Percentiles rank a stretch among this genome's conserved stretches.
These are phyloP conservation scores for Plasmodium fragile DNA, from an alignment of 169 alveolate genomes.

Conservation along the genomic window DNA sequence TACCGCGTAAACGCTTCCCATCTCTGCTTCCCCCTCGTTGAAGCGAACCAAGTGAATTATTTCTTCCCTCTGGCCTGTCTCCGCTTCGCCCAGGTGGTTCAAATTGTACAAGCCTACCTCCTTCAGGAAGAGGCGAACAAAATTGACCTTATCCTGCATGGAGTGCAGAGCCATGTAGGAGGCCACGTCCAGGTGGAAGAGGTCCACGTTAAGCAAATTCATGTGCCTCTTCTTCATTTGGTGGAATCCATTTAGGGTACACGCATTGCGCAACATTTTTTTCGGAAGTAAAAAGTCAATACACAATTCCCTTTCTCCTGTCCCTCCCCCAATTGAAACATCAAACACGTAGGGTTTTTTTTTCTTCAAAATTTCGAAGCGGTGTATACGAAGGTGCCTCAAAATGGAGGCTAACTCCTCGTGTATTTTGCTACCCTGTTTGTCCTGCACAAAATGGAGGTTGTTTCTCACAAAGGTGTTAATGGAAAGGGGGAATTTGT, in stretches of 20 bases:
- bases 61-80: not conserved
- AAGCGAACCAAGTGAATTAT: not conserved
- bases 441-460: slow-evolving; percentile 20
- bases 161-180: slow-evolving; percentile 9
- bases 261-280: slow-evolving; percentile 9
- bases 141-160: slow-evolving; percentile 18
- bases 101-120: slow-evolving; percentile 14
- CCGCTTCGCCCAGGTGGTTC: not conserved
- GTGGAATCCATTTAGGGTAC: slow-evolving; percentile 27
- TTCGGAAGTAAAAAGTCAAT: slow-evolving; percentile 12
- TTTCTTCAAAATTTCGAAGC: slow-evolving; percentile 41
- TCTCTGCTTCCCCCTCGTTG: not conserved
- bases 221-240: slow-evolving; percentile 63
- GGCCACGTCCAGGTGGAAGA: slow-evolving; percentile 15
- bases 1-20: not conserved
- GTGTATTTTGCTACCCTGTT: slow-evolving; percentile 2
- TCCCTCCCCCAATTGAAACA: slow-evolving; percentile 5
- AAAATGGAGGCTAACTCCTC: slow-evolving; percentile 36
- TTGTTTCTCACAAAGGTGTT: slow-evolving; percentile 17
- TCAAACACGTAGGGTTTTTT: slow-evolving; percentile 62
- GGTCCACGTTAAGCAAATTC: slow-evolving; percentile 13
- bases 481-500: slow-evolving; percentile 35
- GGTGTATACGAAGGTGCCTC: slow-evolving; percentile 17
- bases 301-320: slow-evolving; percentile 7
- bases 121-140: slow-evolving; percentile 18